Evolutionary conservation across 495 filamentous ascomycete genomes (phyloP).

Genomic region (Podospora australis): DNA sequence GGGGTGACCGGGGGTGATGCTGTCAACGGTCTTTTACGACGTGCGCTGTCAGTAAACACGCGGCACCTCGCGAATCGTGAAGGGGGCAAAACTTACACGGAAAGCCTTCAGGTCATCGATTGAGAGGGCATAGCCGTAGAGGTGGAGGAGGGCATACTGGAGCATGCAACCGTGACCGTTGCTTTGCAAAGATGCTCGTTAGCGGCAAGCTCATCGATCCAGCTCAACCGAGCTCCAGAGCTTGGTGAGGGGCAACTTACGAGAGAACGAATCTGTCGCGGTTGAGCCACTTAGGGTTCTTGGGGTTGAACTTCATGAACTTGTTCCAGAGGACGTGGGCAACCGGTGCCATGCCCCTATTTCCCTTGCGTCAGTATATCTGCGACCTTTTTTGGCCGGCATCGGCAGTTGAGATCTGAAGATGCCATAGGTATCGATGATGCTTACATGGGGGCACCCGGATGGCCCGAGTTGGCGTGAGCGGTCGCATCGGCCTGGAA

Average conservation of each 20-base stretch:
- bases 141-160: conserved; percentile 95
- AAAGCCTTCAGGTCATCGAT: conserved; percentile 92
- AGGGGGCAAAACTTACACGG: conserved; percentile 61
- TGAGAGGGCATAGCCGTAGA: conserved; percentile 81
- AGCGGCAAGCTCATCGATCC: background rate
- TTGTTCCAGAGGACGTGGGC: conserved; percentile 98
- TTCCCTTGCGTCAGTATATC: conserved; percentile 16
- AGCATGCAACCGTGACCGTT: conserved; percentile 99
- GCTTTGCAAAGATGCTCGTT: conserved; percentile 36
- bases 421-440: conserved; percentile 8
- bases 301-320: conserved; percentile 99
- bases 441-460: conserved; percentile 84
- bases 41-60: conserved; percentile 13
- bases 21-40: conserved; percentile 61
- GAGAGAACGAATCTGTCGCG: conserved; percentile 98
- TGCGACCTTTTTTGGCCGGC: background rate
- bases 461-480: conserved; percentile 94
- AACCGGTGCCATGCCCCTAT: conserved; percentile 87
- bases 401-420: conserved; percentile 6
- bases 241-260: conserved; percentile 52
- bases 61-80: background rate
- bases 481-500: conserved; percentile 91
- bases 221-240: background rate
- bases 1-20: conserved; percentile 94
- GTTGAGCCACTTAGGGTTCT: conserved; percentile 95